Base-by-base conservation (phyloP, 2,329 filamentous ascomycete genomes). In the Cladosporium velox region DNA sequence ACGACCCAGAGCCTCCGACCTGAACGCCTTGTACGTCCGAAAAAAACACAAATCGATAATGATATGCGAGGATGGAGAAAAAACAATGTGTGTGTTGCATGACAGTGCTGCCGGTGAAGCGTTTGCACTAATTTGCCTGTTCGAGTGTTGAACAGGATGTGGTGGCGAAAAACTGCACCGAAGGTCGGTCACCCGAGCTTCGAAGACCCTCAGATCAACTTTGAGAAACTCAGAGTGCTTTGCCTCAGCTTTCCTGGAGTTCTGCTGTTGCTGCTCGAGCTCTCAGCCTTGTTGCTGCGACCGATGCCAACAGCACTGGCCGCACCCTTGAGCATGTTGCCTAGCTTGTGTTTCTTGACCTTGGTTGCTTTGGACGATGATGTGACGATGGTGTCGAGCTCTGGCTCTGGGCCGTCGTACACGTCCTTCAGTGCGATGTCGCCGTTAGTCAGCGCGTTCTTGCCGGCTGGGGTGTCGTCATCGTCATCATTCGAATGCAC, bases 201-300 rank as follows among this genome's bases (percentile, higher is more conserved):
- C 4, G n/a, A 47, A 3, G n/a, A 21, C 11, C 49, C 24, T 52
- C 26, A 41, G 18, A 55, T 38, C 65, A 41, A 35, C 64, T 66
- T 69, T 1, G 54, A 66, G 65, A 72, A 72, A 24, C 35, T 66
- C 30, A 72, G 54, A 66, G 70, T 72, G 59, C 67, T 71, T 67
- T 72, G 71, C 69, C 65, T 71, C 64, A 69, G 54, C 14, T 44
- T 65, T n/a, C 65, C 55, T 10, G 59, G 54, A 47, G 57, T 54
- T 32, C 47, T 57, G 21, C 38, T 62, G 35, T 41, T 67, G 47
- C 59, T 63, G 61, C 51, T 57, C 4, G 61, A 57, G 11, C 26
- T 18, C 26, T 64, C 61, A 11, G 47, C 47, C 24, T 66, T 65
- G 65, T 62, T 70, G 65, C 67, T 63, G 30, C 65, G 64, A 3